Base-by-base conservation (phyloP, 257 asterid genomes). In the Ligustrum vulgare region DNA sequence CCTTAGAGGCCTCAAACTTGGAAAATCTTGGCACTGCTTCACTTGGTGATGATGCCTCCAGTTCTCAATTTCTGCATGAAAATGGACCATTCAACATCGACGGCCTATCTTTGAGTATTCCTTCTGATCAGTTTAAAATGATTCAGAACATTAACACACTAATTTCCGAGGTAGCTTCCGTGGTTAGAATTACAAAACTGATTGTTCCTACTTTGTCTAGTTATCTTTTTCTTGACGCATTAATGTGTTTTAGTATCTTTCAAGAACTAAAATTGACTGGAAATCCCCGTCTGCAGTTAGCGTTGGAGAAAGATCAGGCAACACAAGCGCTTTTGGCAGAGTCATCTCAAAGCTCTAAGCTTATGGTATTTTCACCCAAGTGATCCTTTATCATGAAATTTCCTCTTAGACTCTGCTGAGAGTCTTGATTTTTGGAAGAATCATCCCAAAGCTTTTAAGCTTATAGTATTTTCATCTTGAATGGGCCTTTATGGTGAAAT, bases 121-220 rank as follows among this genome's bases (percentile, higher is more conserved):
- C 99, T 76, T 74, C 96, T 70, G 99, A 93, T 72, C 99, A 95
- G 84, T 86, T 84, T 76, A 93, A 94, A 83, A 91, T 80, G 87
- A 86, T 95, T 79, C 87, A 87, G 81, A 91, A 88, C 85, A 95
- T 93, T 31, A 86, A 89, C 81, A 87, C 89, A 60, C 83, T 95
- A 82, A 84, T 91, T 28, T 86, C 91, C 23, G 99, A 95, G 98
- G 99, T 90, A 78, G 68, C 34, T 70, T 72, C 35, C 74, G 75
- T 80, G 72, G 62, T 60, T 83, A 37, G 75, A 68, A 32, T 79
- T 72, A 31, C n/a, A 37, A 71, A 60, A 23, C 31, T 79, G 63
- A 28, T 78, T 39, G 70, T 67, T 34, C 74, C 78, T 72, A 39
- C 79, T 73, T 70, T 36, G 68, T 75, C 25, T 28, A 58, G 43